Conservation (phyloP, 2,329 filamentous ascomycete genomes). For the Aspergillus piperis region DNA sequence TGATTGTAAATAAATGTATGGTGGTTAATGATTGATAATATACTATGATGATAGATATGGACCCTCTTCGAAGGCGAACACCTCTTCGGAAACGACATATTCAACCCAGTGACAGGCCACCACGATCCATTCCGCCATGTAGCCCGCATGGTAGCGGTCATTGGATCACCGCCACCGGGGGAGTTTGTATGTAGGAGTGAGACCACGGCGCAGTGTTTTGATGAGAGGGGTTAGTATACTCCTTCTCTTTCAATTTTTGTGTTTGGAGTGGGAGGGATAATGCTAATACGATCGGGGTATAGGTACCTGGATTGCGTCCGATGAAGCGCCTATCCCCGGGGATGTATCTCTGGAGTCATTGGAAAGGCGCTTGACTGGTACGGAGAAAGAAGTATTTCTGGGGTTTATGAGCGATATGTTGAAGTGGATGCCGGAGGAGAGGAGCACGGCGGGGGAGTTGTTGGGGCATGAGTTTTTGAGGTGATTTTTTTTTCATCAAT, state of each 20-base stretch:
- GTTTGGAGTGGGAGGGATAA: too few relatives aligned
- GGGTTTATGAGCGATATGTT: constrained; percentile 41
- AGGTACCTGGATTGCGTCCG: constrained; percentile 26
- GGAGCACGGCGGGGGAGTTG: constrained; percentile 40
- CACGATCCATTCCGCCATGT: constrained; percentile 32
- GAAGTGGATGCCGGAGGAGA: constrained; percentile 42
- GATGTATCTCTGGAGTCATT: constrained; percentile 21
- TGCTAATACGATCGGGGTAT: too few relatives aligned
- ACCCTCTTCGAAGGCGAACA: constrained; percentile 50
- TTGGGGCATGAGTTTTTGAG: constrained; percentile 25
- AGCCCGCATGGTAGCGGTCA: constrained; percentile 28
- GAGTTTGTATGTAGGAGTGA: constrained; percentile 32
- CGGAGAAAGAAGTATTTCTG: constrained; percentile 38
- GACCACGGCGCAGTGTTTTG: constrained; percentile 31
- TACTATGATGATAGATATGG: constrained; percentile 47
- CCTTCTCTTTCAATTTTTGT: too few relatives aligned
- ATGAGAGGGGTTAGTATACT: constrained; percentile 20
- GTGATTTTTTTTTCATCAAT: too few relatives aligned
- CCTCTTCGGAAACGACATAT: constrained; percentile 42
- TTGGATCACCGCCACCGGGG: constrained; percentile 26
- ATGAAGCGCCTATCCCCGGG: constrained; percentile 22
- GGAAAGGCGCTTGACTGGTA: constrained; percentile 24
- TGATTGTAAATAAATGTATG: too few relatives aligned
- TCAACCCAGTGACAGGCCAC: constrained; percentile 23
- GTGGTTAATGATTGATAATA: too few relatives aligned